Conservation (phyloP, 345 rosid genomes). For the Citrus maxima region DNA sequence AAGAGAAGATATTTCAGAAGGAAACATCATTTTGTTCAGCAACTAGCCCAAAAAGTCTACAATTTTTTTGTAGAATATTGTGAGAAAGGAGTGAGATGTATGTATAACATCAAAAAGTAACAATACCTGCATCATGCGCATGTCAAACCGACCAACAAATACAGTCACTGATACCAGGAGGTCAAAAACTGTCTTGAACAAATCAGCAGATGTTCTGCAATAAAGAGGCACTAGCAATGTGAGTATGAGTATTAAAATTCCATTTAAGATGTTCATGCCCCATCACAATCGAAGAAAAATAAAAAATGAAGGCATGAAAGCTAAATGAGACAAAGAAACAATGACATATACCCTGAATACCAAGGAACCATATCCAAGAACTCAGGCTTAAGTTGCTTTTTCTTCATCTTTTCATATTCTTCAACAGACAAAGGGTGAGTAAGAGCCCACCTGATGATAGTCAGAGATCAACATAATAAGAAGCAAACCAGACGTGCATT, state of each 20-base stretch:
- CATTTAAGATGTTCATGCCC: background rate
- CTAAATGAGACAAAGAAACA: background rate
- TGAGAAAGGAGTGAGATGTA: background rate
- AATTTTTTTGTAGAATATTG: background rate
- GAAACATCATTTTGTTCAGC: background rate
- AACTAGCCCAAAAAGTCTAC: background rate
- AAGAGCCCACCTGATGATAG: conserved; percentile 86
- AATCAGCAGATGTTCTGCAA: conserved; percentile 97
- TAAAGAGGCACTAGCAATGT: conserved; percentile 24
- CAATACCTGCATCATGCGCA: conserved; percentile 98
- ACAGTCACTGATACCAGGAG: conserved; percentile 95
- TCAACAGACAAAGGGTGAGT: conserved; percentile 83
- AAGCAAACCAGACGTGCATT: conserved; percentile 5
- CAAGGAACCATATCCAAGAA: conserved; percentile 99
- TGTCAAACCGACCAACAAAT: conserved; percentile 99
- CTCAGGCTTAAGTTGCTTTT: conserved; percentile 86
- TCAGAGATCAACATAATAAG: conserved; percentile 11
- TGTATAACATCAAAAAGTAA: background rate
- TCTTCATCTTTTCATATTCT: conserved; percentile 73
- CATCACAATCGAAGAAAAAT: background rate
- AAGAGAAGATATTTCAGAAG: background rate
- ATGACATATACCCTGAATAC: conserved; percentile 85
- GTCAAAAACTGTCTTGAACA: conserved; percentile 95
- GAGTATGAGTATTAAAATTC: conserved; percentile 16
- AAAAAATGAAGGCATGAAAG: background rate